These are phyloP conservation scores for Amaranthus tricolor DNA, from an alignment of 179 eudicot genomes.

Conservation along the genomic window DNA sequence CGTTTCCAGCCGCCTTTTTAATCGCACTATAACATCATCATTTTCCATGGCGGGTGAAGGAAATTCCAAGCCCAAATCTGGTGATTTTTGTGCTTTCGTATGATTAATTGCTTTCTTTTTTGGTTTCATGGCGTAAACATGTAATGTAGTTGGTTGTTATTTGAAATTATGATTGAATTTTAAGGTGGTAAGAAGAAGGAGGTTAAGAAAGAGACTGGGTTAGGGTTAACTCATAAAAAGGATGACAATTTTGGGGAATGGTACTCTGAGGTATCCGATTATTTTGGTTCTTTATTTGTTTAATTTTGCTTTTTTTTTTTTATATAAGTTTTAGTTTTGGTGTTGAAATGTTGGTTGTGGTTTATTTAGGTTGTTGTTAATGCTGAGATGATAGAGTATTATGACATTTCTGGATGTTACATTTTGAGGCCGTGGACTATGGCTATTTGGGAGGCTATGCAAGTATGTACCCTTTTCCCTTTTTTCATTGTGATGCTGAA, in stretches of 20 bases:
- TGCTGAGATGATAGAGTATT: slow-evolving; percentile 49
- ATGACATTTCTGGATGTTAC: slow-evolving; percentile 81
- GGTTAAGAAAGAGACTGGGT: slow-evolving; percentile 68
- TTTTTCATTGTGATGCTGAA: neutral
- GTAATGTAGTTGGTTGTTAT: slow-evolving; percentile 3
- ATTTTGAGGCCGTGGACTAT: too few species aligned
- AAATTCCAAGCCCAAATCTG: neutral
- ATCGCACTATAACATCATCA: neutral
- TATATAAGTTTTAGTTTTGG: neutral
- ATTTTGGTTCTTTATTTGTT: neutral
- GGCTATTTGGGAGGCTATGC: slow-evolving; percentile 66
- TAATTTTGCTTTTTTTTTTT: neutral
- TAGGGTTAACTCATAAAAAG: slow-evolving; percentile 69
- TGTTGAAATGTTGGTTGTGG: neutral
- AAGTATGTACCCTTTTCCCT: slow-evolving; percentile 40
- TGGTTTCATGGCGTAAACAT: neutral
- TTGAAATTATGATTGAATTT: neutral
- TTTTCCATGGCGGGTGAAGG: slow-evolving; percentile 20
- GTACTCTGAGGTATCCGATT: neutral
- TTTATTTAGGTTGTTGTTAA: slow-evolving; percentile 63
- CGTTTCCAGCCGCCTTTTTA: slow-evolving; percentile 8
- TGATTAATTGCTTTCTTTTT: neutral
- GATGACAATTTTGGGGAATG: slow-evolving; percentile 89
- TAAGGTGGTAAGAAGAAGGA: slow-evolving; percentile 65
- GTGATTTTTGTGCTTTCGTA: neutral